Evolutionary conservation across 106 monocot species (phyloP), one percentile per base, ranked within the genome.

Genomic region (Allium sativum): DNA sequence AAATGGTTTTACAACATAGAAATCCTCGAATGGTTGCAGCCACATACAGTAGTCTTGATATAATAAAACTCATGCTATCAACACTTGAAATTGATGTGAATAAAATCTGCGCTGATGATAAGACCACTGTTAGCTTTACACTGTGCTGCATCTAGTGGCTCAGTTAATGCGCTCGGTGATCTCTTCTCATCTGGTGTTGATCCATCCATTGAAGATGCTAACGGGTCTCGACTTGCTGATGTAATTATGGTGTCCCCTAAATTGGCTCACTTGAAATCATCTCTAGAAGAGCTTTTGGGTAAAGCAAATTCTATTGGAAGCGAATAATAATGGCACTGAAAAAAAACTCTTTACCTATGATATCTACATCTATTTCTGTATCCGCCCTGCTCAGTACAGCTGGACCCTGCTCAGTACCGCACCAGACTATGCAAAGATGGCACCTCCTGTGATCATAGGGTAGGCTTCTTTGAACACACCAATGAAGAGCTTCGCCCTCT

Each of bases 1-100:
- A 65, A 76, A 78, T 78, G 79, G 77, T 72, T 5, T 60, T 83
- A n/a, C 76, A 90, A 55, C 81, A 70, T 12, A 62, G 81, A n/a
- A 85, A 84, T 7, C 85, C 85, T 9, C 57, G 79, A 19, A 85
- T 90, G 89, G 89, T 90, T 13, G 89, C 89, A 20, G 78, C 89
- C 48, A 81, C 81, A 54, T 90, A 85, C 57, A 85, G 79, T 11
- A 85, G 82, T 63, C 46, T 82, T 2, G 60, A 66, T 10, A 78
- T 82, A 1, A 64, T 90, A 7, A 51, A 50, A 13, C 45, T 68
- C 48, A 72, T 90, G 46, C 63, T 90, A 19, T 73, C 76, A 18
- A 21, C 74, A 0, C 48, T 71, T 18, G 61, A 53, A 18, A 70
- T 50, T 22, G 71, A 79, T 43, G 74, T 85, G 9, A 81, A 90